Conservation (phyloP, 805 yeast genomes). For the Millerago galiae region DNA sequence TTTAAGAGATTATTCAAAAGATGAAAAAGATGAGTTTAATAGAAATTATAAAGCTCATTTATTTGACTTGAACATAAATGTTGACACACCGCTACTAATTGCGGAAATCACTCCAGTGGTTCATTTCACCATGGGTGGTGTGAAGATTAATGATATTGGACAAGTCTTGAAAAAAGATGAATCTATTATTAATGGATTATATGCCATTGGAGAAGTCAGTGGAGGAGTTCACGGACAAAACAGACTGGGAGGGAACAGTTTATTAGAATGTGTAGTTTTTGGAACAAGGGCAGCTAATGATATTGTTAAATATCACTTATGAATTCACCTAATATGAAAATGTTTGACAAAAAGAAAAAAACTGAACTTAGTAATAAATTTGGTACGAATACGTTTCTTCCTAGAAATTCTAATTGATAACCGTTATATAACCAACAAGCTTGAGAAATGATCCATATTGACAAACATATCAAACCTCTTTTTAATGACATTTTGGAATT, state of each 20-base stretch:
- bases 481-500: conserved; percentile 31
- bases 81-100: conserved; percentile 31
- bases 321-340: conserved; percentile 52
- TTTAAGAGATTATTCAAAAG: conserved; percentile 16
- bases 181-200: conserved; percentile 35
- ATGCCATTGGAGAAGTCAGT: conserved; percentile 61
- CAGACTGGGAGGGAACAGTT: conserved; percentile 34
- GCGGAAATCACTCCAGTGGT: conserved; percentile 56
- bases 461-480: conserved; percentile 37
- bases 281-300: conserved; percentile 43
- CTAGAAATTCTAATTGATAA: conserved; percentile 74
- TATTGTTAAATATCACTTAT: conserved; percentile 31
- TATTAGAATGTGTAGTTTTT: conserved; percentile 34
- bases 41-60: conserved; percentile 29
- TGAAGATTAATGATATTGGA: conserved; percentile 42
- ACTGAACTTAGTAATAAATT: conserved; percentile 50
- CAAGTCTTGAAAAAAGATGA: conserved; percentile 34
- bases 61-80: conserved; percentile 22
- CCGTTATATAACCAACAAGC: conserved; percentile 76
- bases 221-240: conserved; percentile 67
- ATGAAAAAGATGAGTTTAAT: conserved; percentile 27
- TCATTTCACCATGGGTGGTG: conserved; percentile 68
- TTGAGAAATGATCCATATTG: conserved; percentile 66
- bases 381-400: conserved; percentile 49
- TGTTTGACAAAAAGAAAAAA: conserved; percentile 54